Evolutionary conservation across 805 yeast genomes (phyloP).

Genomic region (Yarrowia keelungensis): DNA sequence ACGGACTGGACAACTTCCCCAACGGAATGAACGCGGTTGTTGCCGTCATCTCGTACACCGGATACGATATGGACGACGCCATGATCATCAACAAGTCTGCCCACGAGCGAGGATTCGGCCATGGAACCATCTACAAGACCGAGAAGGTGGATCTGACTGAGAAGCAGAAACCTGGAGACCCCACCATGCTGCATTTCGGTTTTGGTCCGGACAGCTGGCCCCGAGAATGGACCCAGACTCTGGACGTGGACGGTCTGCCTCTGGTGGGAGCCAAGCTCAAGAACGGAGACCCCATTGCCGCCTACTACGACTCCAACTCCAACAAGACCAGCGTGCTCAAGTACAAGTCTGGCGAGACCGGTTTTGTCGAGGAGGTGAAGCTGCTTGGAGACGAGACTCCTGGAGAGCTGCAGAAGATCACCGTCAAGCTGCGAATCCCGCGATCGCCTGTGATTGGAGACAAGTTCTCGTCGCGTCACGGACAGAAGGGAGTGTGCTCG

Average conservation of each 20-base stretch:
- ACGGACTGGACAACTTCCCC: constrained; percentile 98
- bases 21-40: constrained; percentile 98
- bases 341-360: constrained; percentile 94
- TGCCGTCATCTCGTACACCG: constrained; percentile 97
- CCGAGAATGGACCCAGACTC: constrained; percentile 81
- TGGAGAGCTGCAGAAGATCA: constrained; percentile 79
- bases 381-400: constrained; percentile 82
- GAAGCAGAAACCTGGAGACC: constrained; percentile 88
- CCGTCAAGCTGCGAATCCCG: constrained; percentile 88
- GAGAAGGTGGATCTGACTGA: constrained; percentile 85
- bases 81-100: constrained; percentile 98
- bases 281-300: constrained; percentile 96
- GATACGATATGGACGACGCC: constrained; percentile 99
- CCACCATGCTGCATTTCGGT: constrained; percentile 92
- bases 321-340: constrained; percentile 92
- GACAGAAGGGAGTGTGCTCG: constrained; percentile 98
- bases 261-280: constrained; percentile 83
- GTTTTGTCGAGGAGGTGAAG: constrained; percentile 93
- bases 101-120: constrained; percentile 96
- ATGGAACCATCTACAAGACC: constrained; percentile 94
- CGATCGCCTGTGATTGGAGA: constrained; percentile 96
- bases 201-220: constrained; percentile 96
- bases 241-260: constrained; percentile 94
- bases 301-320: constrained; percentile 86
- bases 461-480: constrained; percentile 96